Evolutionary conservation across 176 grass and related monocot genomes (phyloP), one percentile per base, ranked within the genome.

Genomic region (Cenchrus purpureus): DNA sequence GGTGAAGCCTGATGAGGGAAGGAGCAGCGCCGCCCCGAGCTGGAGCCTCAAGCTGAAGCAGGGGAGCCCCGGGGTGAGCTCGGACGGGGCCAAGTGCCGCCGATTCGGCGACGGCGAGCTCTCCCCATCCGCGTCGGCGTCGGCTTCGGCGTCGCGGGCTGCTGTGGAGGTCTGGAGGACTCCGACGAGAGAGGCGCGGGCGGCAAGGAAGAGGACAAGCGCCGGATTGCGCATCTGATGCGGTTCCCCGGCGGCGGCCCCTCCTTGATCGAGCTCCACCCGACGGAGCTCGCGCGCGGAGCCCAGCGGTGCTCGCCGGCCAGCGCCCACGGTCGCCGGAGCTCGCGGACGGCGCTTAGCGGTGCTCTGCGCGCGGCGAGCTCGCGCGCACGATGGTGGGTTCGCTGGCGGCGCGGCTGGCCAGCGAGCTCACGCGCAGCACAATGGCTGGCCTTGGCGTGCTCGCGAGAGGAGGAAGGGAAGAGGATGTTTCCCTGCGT

Each of bases 1-100:
- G 71, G 74, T 89, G 65, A 93, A 95, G 83, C 79, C 87, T 15
- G 86, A 84, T 45, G 81, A 87, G 85, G 90, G 78, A 6, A 79
- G 76, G 81, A 91, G 89, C 68, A 68, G 15, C 8, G 76, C 31
- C 42, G 71, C 77, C 17, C 44, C 69, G 3, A 60, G 43, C 11
- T 93, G 91, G 89, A 65, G 74, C 77, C 87, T 94, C 19, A 99
- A 99, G 89, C 79, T 94, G 85, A 99, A 99, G 88, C 80, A 84
- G 86, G 62, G 65, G 65, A 76, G 57, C 59, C 61, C 83, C 8
- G 40, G 22, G 19, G 54, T 22, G 29, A 76, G 44, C 65, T 77
- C 80, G 71, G 89, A 90, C 2, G 61, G 10, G 12, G 82, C 79
- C 44, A 95, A 92, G 90, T 86, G 86, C 71, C 93, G 73, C 78